These are phyloP conservation scores for Allantophomopsis cytisporea DNA, from an alignment of 2,329 filamentous ascomycete species.

Conservation along the genomic window DNA sequence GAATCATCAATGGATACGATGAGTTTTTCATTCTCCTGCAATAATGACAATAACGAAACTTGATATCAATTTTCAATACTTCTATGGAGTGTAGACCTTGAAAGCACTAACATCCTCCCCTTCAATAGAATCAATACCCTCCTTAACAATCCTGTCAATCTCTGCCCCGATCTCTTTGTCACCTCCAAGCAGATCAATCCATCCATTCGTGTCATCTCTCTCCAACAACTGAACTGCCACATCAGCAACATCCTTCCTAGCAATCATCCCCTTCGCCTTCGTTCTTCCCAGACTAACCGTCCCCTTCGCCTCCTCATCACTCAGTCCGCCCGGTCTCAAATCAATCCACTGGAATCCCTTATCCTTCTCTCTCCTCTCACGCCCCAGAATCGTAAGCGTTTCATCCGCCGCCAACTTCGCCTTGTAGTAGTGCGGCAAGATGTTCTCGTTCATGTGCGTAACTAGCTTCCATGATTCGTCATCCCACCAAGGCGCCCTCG, in stretches of 20 bases:
- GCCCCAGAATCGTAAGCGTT: conserved; percentile 32
- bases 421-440: conserved; percentile 39
- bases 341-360: conserved; percentile 27
- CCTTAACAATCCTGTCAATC: conserved; percentile 32
- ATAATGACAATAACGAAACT: no score
- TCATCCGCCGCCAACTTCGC: conserved; percentile 49
- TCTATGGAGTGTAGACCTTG: not conserved
- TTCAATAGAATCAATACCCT: conserved; percentile 36
- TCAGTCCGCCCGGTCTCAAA: conserved; percentile 37
- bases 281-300: conserved; percentile 26
- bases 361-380: conserved; percentile 17
- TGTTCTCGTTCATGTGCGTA: conserved; percentile 23
- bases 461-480: conserved; percentile 27
- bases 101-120: conserved; percentile 16
- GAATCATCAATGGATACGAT: no score
- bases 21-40: no score
- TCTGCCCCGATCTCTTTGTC: conserved; percentile 31
- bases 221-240: conserved; percentile 39
- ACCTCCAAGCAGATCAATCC: conserved; percentile 42
- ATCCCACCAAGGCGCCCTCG: conserved; percentile 40
- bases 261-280: conserved; percentile 21
- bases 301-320: conserved; percentile 30
- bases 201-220: conserved; percentile 28
- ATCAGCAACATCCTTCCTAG: conserved; percentile 45
- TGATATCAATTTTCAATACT: no score